These are phyloP conservation scores for Xylaria hypoxylon DNA, from an alignment of 2,329 filamentous ascomycete genomes.

Conservation along the genomic window DNA sequence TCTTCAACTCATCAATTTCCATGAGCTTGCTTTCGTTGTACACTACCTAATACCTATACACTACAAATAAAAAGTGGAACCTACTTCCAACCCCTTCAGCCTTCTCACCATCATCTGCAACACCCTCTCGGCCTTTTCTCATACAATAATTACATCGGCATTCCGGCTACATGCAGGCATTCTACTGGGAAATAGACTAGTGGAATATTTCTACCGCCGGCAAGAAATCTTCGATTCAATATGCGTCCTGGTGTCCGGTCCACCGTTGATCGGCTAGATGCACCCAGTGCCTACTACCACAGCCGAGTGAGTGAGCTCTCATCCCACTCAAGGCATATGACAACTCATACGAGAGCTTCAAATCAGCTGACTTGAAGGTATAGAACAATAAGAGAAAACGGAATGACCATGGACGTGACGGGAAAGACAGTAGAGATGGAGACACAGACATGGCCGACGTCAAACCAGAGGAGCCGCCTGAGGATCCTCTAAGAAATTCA, in stretches of 20 bases:
- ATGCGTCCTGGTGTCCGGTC: conserved; percentile 65
- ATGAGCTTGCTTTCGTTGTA: not conserved
- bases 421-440: conserved; percentile 66
- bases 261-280: conserved; percentile 92
- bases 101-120: conserved; percentile 23
- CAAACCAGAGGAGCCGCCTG: conserved; percentile 65
- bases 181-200: not conserved
- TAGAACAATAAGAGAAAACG: conserved; percentile 77
- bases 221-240: conserved; percentile 24
- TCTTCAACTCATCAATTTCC: not conserved
- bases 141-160: conserved; percentile 4
- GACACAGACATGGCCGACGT: conserved; percentile 59
- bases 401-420: conserved; percentile 62
- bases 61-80: conserved; percentile 31
- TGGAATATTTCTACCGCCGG: not conserved
- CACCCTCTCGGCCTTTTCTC: conserved; percentile 16
- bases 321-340: conserved; percentile 9
- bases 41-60: conserved; percentile 2
- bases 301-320: conserved; percentile 71
- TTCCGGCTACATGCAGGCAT: not conserved
- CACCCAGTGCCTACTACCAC: conserved; percentile 92
- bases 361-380: conserved; percentile 31
- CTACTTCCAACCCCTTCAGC: conserved; percentile 8
- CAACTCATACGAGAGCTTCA: not conserved
- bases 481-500: conserved; percentile 85